Conservation (phyloP, 257 asterid genomes). For the Primulina eburnea region DNA sequence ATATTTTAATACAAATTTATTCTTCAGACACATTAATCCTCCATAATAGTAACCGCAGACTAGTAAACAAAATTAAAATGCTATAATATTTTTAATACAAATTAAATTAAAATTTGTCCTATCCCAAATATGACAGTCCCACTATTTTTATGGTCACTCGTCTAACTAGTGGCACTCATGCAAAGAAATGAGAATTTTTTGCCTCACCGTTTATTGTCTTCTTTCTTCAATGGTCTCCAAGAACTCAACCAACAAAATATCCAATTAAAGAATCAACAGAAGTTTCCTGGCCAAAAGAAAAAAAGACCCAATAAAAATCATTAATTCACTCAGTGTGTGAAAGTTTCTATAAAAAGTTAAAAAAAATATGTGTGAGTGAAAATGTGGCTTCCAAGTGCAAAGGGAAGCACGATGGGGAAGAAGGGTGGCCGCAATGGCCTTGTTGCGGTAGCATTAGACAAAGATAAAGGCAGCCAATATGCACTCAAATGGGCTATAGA, state of each 20-base stretch:
- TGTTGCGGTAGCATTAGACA: slow-evolving; percentile 79
- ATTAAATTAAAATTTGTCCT: too few relatives aligned
- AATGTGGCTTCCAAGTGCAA: slow-evolving; percentile 62
- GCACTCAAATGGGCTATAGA: slow-evolving; percentile 81
- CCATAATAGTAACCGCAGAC: too few relatives aligned
- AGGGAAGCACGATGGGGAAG: slow-evolving; percentile 29
- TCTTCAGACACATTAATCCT: too few relatives aligned
- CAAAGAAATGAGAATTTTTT: not conserved
- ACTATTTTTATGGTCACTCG: not conserved
- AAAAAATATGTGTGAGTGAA: slow-evolving; percentile 18
- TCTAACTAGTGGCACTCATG: not conserved
- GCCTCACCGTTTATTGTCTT: not conserved
- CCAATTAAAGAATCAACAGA: slow-evolving; percentile 9
- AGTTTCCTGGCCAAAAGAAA: not conserved
- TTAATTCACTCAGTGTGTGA: not conserved
- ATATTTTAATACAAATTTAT: too few relatives aligned
- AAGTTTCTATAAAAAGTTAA: not conserved
- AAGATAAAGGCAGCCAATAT: slow-evolving; percentile 70
- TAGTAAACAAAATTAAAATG: too few relatives aligned
- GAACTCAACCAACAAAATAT: slow-evolving; percentile 21
- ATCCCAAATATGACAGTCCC: not conserved
- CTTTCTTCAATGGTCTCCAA: slow-evolving; percentile 21
- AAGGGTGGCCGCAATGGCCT: slow-evolving; percentile 56
- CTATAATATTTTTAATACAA: too few relatives aligned
- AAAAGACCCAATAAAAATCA: not conserved